Conservation (phyloP, 2,329 filamentous ascomycete species). For the Gnomoniopsis smithogilvyi region DNA sequence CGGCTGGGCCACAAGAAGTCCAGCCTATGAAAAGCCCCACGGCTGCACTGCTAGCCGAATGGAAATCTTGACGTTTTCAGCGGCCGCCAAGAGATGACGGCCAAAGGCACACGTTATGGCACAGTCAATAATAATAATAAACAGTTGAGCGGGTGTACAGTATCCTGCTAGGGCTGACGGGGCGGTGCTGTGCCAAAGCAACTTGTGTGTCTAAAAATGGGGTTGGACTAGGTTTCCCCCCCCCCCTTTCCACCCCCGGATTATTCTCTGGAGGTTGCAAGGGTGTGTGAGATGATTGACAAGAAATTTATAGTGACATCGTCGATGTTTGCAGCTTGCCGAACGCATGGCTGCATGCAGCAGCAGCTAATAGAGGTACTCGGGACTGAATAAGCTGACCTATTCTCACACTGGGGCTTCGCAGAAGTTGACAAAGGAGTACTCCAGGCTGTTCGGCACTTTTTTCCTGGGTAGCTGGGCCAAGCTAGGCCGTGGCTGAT, state of each 20-base stretch:
- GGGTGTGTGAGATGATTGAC: background rate
- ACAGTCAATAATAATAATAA: background rate
- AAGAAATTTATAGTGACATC: background rate
- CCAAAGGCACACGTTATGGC: background rate
- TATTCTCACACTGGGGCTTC: too few species aligned
- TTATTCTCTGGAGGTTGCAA: background rate
- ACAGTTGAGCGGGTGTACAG: background rate
- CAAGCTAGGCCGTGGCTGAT: background rate
- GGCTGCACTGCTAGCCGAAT: background rate
- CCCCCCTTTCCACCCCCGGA: background rate
- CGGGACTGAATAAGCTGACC: too few species aligned
- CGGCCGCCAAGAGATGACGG: background rate
- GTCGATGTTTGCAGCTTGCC: background rate
- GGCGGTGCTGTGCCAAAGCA: background rate
- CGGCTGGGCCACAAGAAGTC: background rate
- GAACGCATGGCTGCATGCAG: background rate
- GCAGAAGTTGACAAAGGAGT: too few species aligned
- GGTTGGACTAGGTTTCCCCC: background rate
- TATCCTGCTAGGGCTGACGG: background rate
- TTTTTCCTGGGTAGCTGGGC: too few species aligned
- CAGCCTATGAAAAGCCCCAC: background rate
- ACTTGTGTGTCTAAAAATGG: constrained; percentile 2
- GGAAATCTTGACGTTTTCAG: background rate
- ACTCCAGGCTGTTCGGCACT: too few species aligned
- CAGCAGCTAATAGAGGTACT: background rate